Base-by-base conservation (phyloP, 2,329 filamentous ascomycete species). In the Curvularia sp. region DNA sequence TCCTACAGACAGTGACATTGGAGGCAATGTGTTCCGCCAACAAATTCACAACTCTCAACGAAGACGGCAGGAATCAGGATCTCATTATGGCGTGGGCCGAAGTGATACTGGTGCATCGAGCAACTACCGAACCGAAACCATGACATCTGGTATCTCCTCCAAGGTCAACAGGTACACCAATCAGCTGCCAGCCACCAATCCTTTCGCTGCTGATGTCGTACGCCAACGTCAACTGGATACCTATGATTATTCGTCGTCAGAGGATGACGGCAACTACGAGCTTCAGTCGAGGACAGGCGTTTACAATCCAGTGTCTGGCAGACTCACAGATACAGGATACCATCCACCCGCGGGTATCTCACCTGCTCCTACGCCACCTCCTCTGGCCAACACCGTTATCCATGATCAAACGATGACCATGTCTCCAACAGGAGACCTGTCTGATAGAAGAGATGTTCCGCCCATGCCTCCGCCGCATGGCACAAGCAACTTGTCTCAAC, bases 211-310 rank as follows among this genome's bases (percentile, higher is more conserved):
- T 13, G 65, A 65, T 41, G 59, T 61, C 21, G 55, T 60, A 36
- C 69, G 64, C n/a, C 65, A 68, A 53, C 67, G 68, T 23, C 70
- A 65, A 25, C 69, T 70, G 55, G 75, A 77, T 25, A 73, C 64
- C 5, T 78, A 78, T 45, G 71, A 73, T 32, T 76, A 75, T 41
- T 77, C 75, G 1, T 77, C 75, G 6, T 78, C 76, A 1, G 76
- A 78, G 53, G 76, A 78, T 21, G 76, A 77, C 2, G 71, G 74
- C 13, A 68, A 68, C 39, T 76, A 74, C 42, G 76, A 78, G 60
- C 65, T 78, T 19, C 74, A 76, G 3, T 63, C 69, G 12, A 63
- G 52, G 23, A 61, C 63, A 12, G 64, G 58, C 34, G 62, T 60
- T 5, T 76, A 76, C 53, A 74, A 77, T 39, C 74, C 73, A 18